Percentiles rank a stretch among this genome's conserved stretches.
Evolutionary conservation across 768 basidiomycete genomes (phyloP).

Genomic region (Mycena olivaceomarginata): DNA sequence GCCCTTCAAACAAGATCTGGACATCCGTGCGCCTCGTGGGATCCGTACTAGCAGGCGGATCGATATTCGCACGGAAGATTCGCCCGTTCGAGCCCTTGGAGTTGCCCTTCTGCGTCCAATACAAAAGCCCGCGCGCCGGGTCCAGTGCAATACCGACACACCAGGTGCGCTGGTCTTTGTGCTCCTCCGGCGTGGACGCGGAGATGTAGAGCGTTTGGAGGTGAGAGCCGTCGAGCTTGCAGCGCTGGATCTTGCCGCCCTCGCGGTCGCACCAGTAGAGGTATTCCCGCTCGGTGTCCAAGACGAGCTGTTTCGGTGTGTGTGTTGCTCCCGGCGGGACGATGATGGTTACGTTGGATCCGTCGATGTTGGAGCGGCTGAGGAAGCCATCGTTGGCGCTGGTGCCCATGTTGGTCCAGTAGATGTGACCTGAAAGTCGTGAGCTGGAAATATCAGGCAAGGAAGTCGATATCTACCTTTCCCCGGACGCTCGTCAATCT

Average conservation of each 20-base stretch:
- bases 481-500: conserved; percentile 41
- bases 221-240: conserved; percentile 38
- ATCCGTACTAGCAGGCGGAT: neutral
- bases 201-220: conserved; percentile 39
- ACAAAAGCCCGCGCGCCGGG: conserved; percentile 30
- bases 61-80: conserved; percentile 36
- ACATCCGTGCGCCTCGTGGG: conserved; percentile 21
- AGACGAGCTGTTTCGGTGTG: conserved; percentile 43
- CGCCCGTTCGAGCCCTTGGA: conserved; percentile 33
- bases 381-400: conserved; percentile 37
- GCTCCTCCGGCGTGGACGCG: conserved; percentile 26
- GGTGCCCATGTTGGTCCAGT: conserved; percentile 44
- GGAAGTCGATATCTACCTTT: conserved; percentile 22
- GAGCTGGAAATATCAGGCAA: neutral
- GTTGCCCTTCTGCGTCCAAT: conserved; percentile 44
- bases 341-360: conserved; percentile 31
- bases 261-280: conserved; percentile 46
- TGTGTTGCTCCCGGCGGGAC: conserved; percentile 39
- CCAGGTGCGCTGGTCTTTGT: conserved; percentile 38
- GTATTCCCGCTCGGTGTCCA: conserved; percentile 30
- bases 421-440: conserved; percentile 35
- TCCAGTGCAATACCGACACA: conserved; percentile 43
- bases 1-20: conserved; percentile 29
- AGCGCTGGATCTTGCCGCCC: conserved; percentile 40
- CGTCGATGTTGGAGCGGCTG: conserved; percentile 41